Evolutionary conservation across 140 eudicot genomes (phyloP).

Genomic region (Stevia rebaudiana): DNA sequence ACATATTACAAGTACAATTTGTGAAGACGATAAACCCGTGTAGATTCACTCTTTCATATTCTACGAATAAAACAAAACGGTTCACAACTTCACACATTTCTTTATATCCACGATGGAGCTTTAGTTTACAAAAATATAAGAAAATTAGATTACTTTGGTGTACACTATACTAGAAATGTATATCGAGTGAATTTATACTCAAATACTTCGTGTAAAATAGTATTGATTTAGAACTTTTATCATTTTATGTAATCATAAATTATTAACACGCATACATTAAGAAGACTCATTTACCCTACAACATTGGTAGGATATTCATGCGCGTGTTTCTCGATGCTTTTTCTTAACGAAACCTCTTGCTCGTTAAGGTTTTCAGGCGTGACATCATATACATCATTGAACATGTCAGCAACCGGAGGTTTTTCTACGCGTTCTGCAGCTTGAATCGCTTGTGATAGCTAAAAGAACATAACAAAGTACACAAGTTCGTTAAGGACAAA

Average conservation of each 20-base stretch:
- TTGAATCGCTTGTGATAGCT: constrained; percentile 65
- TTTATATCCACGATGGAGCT: no score
- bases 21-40: no score
- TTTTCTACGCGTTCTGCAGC: constrained; percentile 58
- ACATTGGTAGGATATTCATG: constrained; percentile 54
- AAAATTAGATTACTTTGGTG: no score
- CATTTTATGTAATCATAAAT: not conserved
- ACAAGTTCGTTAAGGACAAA: constrained; percentile 8
- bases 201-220: no score
- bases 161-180: no score
- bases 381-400: constrained; percentile 59
- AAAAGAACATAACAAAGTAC: not conserved
- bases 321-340: constrained; percentile 43
- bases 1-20: no score
- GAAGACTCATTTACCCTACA: constrained; percentile 19
- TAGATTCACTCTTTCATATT: no score
- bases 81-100: no score
- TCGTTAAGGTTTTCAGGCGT: constrained; percentile 51
- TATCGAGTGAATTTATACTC: no score
- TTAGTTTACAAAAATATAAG: no score
- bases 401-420: constrained; percentile 56
- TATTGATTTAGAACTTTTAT: not conserved
- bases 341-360: constrained; percentile 52
- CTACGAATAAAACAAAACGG: no score
- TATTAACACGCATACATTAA: not conserved